Evolutionary conservation across 2,329 filamentous ascomycete species (phyloP).

Genomic region (Talaromyces sp.): DNA sequence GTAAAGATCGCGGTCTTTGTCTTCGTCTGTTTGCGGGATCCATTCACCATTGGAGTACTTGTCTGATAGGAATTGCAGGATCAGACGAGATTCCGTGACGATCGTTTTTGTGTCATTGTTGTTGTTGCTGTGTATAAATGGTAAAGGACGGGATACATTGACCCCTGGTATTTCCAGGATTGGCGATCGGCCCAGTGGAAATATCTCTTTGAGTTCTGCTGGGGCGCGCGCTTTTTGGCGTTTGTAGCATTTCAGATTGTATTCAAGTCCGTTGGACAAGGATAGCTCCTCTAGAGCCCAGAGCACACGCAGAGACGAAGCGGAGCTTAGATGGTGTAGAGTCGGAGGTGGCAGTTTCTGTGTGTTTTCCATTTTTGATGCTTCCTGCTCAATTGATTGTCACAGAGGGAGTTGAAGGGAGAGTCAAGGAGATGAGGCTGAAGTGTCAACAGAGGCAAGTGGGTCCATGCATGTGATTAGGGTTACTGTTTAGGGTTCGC

Average conservation of each 20-base stretch:
- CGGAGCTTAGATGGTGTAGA: constrained; percentile 22
- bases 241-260: constrained; percentile 21
- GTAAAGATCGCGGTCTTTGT: constrained; percentile 20
- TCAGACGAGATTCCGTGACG: constrained; percentile 24
- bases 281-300: constrained; percentile 26
- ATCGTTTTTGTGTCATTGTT: constrained; percentile 6
- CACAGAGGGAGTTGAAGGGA: neutral
- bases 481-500: no score
- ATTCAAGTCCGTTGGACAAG: constrained; percentile 17
- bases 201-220: constrained; percentile 17
- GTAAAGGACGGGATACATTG: constrained; percentile 8
- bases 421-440: neutral
- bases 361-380: neutral
- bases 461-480: neutral
- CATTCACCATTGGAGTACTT: constrained; percentile 21
- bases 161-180: constrained; percentile 18
- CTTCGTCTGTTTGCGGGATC: constrained; percentile 17
- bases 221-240: constrained; percentile 16
- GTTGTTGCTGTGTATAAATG: neutral
- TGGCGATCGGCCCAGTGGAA: constrained; percentile 25
- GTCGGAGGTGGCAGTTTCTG: constrained; percentile 14
- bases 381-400: neutral
- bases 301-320: constrained; percentile 20
- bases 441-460: neutral
- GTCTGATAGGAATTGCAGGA: constrained; percentile 24